Evolutionary conservation across 2,329 filamentous ascomycete species (phyloP).

Genomic region (Aspergillus pseudoglaucus): DNA sequence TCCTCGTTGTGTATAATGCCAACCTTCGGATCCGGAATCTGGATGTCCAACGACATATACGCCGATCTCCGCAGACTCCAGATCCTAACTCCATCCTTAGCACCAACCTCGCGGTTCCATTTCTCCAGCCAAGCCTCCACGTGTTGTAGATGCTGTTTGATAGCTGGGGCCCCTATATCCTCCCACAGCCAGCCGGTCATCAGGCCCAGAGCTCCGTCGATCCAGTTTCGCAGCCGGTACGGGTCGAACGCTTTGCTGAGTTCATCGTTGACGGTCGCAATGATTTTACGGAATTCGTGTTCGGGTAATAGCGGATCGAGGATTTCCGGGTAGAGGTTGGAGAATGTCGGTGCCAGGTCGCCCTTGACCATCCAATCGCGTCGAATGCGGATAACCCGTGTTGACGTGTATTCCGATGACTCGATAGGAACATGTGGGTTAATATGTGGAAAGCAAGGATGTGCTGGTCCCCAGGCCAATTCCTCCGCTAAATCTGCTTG

Average conservation of each 20-base stretch:
- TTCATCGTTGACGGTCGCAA: constrained; percentile 74
- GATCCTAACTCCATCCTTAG: constrained; percentile 61
- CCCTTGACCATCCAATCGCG: constrained; percentile 87
- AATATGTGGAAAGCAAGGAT: constrained; percentile 88
- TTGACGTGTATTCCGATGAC: constrained; percentile 67
- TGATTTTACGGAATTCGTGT: constrained; percentile 73
- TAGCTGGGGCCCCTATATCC: constrained; percentile 69
- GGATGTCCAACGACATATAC: constrained; percentile 63
- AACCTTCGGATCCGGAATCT: constrained; percentile 46
- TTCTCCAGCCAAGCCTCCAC: constrained; percentile 77
- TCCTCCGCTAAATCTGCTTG: constrained; percentile 58
- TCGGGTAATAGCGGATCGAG: constrained; percentile 80
- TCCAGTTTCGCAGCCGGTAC: constrained; percentile 65
- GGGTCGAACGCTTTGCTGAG: constrained; percentile 75
- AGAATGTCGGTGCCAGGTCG: constrained; percentile 87
- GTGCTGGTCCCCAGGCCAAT: constrained; percentile 83
- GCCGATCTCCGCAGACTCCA: constrained; percentile 74
- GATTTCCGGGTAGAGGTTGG: constrained; percentile 93
- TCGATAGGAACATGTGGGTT: constrained; percentile 82
- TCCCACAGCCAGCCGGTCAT: constrained; percentile 94
- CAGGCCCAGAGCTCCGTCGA: constrained; percentile 73
- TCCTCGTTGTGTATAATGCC: constrained; percentile 37
- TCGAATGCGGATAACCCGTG: constrained; percentile 83
- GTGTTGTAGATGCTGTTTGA: constrained; percentile 63
- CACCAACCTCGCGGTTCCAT: constrained; percentile 69